Conservation (phyloP, 768 basidiomycete genomes). For the Cystobasidium onofrii region DNA sequence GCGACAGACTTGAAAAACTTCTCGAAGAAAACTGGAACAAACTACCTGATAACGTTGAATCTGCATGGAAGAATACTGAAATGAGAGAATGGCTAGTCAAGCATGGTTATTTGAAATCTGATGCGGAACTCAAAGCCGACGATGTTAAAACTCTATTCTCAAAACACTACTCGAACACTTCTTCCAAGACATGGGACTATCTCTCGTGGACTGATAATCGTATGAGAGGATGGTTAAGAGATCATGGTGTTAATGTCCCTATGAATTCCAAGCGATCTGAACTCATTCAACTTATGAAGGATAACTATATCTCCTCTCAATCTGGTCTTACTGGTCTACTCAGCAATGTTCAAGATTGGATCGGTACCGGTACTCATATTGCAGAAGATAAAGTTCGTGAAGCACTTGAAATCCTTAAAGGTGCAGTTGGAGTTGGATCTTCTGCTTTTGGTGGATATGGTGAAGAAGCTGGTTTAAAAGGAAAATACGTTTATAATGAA, state of each 20-base stretch:
- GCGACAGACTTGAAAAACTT: conserved; percentile 70
- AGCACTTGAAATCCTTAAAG: conserved; percentile 48
- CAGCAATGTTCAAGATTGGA: conserved; percentile 57
- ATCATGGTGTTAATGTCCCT: conserved; percentile 56
- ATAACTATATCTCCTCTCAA: conserved; percentile 58
- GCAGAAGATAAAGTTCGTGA: conserved; percentile 66
- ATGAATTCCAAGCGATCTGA: conserved; percentile 58
- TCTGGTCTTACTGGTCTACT: conserved; percentile 56
- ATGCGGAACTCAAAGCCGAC: conserved; percentile 62
- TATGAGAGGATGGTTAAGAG: conserved; percentile 74
- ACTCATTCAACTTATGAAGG: conserved; percentile 56
- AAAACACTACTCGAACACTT: conserved; percentile 53
- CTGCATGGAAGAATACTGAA: conserved; percentile 65
- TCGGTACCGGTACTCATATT: conserved; percentile 61
- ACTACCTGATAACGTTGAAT: conserved; percentile 56
- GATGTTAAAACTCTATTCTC: conserved; percentile 63
- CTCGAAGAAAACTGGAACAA: conserved; percentile 64
- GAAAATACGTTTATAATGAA: conserved; percentile 41
- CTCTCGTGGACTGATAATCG: conserved; percentile 87
- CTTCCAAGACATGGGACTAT: conserved; percentile 58
- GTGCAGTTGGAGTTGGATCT: conserved; percentile 40
- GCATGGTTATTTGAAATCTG: conserved; percentile 58
- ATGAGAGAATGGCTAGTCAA: conserved; percentile 66
- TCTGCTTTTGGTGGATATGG: conserved; percentile 38
- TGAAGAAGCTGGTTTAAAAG: conserved; percentile 42